These are phyloP conservation scores for Yarrowia alimentaria DNA, from an alignment of 805 yeast species.

Conservation along the genomic window DNA sequence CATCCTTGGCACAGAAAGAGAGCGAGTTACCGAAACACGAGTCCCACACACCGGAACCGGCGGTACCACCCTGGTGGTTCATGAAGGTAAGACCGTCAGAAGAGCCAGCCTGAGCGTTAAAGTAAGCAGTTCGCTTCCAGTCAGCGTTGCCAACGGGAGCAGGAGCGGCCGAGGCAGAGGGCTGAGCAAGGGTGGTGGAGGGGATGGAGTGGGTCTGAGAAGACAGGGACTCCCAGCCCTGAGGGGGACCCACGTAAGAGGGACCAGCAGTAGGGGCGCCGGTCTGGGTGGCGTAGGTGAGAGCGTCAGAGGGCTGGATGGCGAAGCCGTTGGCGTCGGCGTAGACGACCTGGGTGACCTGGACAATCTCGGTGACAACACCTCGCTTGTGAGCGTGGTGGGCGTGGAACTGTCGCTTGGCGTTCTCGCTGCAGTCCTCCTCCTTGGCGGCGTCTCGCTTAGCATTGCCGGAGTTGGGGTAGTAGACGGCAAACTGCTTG, in stretches of 20 bases:
- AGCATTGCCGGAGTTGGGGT: constrained; percentile 49
- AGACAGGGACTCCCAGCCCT: constrained; percentile 30
- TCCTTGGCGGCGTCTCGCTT: constrained; percentile 49
- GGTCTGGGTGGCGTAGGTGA: constrained; percentile 30
- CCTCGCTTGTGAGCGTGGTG: constrained; percentile 59
- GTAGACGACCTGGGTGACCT: constrained; percentile 48
- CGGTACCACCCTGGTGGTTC: constrained; percentile 82
- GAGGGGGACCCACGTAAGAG: constrained; percentile 10
- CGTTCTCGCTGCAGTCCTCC: constrained; percentile 33
- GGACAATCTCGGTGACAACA: constrained; percentile 75
- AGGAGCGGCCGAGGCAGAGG: constrained; percentile 34
- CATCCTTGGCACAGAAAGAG: constrained; percentile 78
- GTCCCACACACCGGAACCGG: constrained; percentile 87
- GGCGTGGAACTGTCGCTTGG: constrained; percentile 36
- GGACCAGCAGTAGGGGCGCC: constrained; percentile 30
- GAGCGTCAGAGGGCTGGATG: constrained; percentile 29
- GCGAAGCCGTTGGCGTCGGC: constrained; percentile 25
- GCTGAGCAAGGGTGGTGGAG: constrained; percentile 33
- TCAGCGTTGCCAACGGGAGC: constrained; percentile 46
- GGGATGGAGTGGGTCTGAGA: constrained; percentile 34
- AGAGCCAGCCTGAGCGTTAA: constrained; percentile 60
- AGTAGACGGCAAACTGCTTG: constrained; percentile 85
- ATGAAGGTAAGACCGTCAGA: constrained; percentile 73
- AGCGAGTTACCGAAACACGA: constrained; percentile 87
- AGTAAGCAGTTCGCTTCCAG: constrained; percentile 76